phyloP scores from a whole-genome alignment of 2,329 filamentous ascomycete species.

The Pyrenochaeta sp. region DNA sequence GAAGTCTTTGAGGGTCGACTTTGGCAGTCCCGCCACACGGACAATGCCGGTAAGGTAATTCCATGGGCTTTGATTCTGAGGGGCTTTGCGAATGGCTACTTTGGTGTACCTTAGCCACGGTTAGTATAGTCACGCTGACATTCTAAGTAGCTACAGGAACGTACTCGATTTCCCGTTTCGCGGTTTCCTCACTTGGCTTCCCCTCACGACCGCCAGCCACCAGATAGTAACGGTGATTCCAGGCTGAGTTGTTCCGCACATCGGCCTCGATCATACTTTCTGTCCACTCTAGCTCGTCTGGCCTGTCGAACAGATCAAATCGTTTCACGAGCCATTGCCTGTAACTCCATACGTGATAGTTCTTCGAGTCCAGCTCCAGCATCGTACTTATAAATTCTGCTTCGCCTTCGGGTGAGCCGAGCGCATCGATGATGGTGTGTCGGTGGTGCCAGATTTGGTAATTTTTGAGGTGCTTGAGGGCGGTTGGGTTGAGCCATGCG shows the following conservation, averaged over 20 bases:
- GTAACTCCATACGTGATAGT: conserved; percentile 99
- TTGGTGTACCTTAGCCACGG: conserved; percentile 61
- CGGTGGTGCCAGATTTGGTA: conserved; percentile 93
- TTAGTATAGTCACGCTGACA: conserved; percentile 26
- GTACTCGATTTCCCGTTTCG: conserved; percentile 79
- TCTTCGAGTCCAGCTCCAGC: conserved; percentile 88
- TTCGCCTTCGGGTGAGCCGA: conserved; percentile 71
- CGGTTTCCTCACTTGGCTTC: conserved; percentile 59
- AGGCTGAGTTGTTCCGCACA: conserved; percentile 94
- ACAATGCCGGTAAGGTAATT: conserved; percentile 86
- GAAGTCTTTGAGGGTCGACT: conserved; percentile 62
- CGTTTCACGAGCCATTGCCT: conserved; percentile 78
- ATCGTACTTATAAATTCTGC: conserved; percentile 79
- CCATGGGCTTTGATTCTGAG: conserved; percentile 95
- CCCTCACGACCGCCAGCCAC: conserved; percentile 71
- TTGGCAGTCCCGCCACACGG: conserved; percentile 66
- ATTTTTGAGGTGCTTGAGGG: conserved; percentile 89
- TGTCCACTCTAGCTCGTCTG: conserved; percentile 73
- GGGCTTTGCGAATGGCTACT: conserved; percentile 77
- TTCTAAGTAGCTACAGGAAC: conserved; percentile 15
- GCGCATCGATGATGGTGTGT: conserved; percentile 64
- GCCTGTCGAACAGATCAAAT: conserved; percentile 63
- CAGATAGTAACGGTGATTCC: conserved; percentile 97
- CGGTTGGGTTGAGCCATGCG: conserved; percentile 84
- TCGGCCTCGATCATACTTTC: conserved; percentile 79